Conservation (phyloP, 2,329 filamentous ascomycete genomes). For the Hypoxylon sp. region DNA sequence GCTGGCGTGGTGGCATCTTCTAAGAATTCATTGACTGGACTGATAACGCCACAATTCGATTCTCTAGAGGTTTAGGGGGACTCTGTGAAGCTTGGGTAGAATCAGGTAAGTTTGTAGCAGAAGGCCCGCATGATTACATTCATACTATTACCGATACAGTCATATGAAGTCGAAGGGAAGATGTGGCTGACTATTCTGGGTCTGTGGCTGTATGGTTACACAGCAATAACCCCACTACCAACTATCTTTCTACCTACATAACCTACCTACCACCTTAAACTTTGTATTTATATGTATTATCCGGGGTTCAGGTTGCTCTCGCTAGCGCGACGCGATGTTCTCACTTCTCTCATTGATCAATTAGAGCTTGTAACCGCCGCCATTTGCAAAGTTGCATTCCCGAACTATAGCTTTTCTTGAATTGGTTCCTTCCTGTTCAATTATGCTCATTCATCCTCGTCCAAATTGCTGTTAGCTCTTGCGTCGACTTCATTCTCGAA, state of each 20-base stretch:
- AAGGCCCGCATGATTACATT: too few species aligned
- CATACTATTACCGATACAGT: background rate
- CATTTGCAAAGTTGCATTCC: constrained; percentile 7
- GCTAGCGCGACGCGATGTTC: constrained; percentile 41
- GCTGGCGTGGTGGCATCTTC: constrained; percentile 55
- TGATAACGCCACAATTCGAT: background rate
- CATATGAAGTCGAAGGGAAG: background rate
- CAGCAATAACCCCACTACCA: constrained; percentile 17
- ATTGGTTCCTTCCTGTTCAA: constrained; percentile 26
- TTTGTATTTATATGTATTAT: background rate
- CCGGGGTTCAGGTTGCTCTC: background rate
- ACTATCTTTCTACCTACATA: too few species aligned
- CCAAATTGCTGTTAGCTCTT: constrained; percentile 43
- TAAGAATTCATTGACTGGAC: background rate
- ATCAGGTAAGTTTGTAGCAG: too few species aligned
- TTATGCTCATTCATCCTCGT: constrained; percentile 35
- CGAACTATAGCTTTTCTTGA: background rate
- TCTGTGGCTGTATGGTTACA: too few species aligned
- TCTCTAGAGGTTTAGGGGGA: constrained; percentile 9
- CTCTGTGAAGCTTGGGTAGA: background rate
- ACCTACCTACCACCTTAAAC: too few species aligned
- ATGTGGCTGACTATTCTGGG: background rate
- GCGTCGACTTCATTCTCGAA: constrained; percentile 28
- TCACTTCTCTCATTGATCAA: constrained; percentile 8
- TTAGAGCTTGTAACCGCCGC: background rate